Conservation (phyloP, 371 early-diverging fungal species). For the Syncephalastrum contaminatum region DNA sequence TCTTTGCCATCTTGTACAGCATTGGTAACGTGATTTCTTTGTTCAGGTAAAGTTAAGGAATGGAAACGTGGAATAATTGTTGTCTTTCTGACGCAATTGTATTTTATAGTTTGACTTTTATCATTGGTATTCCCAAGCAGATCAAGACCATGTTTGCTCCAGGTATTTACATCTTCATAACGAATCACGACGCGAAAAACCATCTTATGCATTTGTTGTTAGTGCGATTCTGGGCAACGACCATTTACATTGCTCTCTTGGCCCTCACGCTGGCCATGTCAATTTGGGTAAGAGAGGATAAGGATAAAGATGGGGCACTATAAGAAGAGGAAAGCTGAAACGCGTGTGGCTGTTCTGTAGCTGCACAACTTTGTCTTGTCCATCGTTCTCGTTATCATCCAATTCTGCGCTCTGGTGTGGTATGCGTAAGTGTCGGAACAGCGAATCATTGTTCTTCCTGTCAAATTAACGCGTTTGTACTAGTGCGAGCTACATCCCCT, state of each 20-base stretch:
- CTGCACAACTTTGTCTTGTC: slow-evolving; percentile 58
- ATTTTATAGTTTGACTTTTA: slow-evolving; percentile 74
- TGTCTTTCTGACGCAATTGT: not conserved
- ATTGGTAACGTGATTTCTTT: slow-evolving; percentile 88
- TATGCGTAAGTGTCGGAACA: slow-evolving; percentile 57
- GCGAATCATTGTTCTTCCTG: not conserved
- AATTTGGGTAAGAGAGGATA: slow-evolving; percentile 22
- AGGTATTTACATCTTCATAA: slow-evolving; percentile 29
- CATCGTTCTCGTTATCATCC: slow-evolving; percentile 74
- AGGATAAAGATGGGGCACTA: too few relatives aligned
- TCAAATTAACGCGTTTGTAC: not conserved
- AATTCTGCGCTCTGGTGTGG: slow-evolving; percentile 87
- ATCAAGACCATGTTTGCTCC: slow-evolving; percentile 84
- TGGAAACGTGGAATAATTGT: not conserved
- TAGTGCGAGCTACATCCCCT: slow-evolving; percentile 56
- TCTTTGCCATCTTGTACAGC: slow-evolving; percentile 89
- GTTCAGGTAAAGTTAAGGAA: slow-evolving; percentile 51
- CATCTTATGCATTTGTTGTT: not conserved
- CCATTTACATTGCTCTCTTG: slow-evolving; percentile 29
- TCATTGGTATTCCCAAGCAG: slow-evolving; percentile 83
- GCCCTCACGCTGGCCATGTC: slow-evolving; percentile 32
- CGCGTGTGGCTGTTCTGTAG: slow-evolving; percentile 18
- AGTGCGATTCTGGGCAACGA: slow-evolving; percentile 47
- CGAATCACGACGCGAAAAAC: not conserved
- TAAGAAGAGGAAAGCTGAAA: too few relatives aligned